A percentile compares a stretch with the other conserved stretches of the same genome.
phyloP scores from a whole-genome alignment of 2,329 filamentous ascomycete genomes.

The Penicillium sp. region DNA sequence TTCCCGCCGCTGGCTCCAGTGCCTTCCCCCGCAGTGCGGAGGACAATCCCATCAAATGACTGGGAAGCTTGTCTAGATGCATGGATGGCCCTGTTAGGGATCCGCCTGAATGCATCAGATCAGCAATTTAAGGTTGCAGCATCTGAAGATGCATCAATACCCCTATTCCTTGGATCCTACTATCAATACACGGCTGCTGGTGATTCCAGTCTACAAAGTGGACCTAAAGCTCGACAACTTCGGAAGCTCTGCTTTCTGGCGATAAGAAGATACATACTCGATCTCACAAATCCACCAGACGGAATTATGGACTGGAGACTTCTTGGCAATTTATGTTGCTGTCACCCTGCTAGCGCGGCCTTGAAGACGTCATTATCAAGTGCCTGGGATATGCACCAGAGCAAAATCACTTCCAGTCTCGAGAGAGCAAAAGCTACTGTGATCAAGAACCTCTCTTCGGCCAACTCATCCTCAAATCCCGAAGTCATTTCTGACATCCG shows the following conservation, averaged over 20 bases:
- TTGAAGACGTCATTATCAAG: constrained; percentile 46
- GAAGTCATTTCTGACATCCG: constrained; percentile 25
- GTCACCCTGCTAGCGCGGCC: constrained; percentile 57
- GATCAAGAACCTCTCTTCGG: constrained; percentile 25
- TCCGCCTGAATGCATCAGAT: constrained; percentile 54
- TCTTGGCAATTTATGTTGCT: constrained; percentile 57
- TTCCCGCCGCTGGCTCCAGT: constrained; percentile 70
- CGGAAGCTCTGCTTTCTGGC: constrained; percentile 59
- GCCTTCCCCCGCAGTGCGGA: constrained; percentile 59
- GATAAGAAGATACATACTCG: constrained; percentile 49
- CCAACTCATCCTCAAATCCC: constrained; percentile 8
- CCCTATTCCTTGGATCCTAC: constrained; percentile 59
- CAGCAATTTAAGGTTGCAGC: constrained; percentile 48
- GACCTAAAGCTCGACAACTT: constrained; percentile 42
- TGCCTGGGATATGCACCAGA: constrained; percentile 36
- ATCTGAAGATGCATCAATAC: constrained; percentile 50
- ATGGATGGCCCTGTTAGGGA: constrained; percentile 61
- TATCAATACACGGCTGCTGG: constrained; percentile 46
- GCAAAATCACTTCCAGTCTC: constrained; percentile 28
- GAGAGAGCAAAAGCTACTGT: constrained; percentile 31
- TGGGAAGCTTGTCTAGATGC: constrained; percentile 70
- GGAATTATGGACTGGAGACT: constrained; percentile 57
- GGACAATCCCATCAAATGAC: constrained; percentile 58
- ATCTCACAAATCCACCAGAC: constrained; percentile 36
- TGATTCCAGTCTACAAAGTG: constrained; percentile 22